These are phyloP conservation scores for Phytophthora tubulina DNA, from an alignment of 352 stramenopile species.

Conservation along the genomic window DNA sequence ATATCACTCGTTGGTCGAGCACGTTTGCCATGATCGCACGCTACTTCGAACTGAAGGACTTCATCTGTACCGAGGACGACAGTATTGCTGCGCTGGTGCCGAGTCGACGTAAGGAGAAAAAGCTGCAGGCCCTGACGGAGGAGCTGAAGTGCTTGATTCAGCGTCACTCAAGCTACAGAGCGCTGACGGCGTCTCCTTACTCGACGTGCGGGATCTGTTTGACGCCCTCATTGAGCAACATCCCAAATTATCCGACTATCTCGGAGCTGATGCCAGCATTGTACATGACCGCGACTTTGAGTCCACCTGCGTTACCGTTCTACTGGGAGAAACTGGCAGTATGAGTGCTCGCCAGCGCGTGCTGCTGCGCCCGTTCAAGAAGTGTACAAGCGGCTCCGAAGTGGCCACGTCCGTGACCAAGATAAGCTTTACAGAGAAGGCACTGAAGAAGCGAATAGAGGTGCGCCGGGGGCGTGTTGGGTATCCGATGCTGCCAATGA, in stretches of 20 bases:
- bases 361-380: background rate
- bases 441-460: background rate
- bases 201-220: slow-evolving; percentile 2
- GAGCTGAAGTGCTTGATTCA: background rate
- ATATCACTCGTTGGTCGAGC: background rate
- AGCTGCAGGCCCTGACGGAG: background rate
- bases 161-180: slow-evolving; percentile 6
- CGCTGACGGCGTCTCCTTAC: background rate
- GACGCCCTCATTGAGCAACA: background rate
- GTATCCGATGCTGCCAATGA: background rate
- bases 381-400: background rate
- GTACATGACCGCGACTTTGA: background rate
- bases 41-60: background rate
- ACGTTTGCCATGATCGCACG: slow-evolving; percentile 2
- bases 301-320: background rate
- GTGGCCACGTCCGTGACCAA: background rate
- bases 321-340: background rate
- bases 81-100: slow-evolving; percentile 1
- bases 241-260: background rate
- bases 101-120: background rate
- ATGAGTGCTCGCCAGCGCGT: background rate
- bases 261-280: background rate
- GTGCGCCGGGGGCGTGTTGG: background rate
- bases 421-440: background rate
- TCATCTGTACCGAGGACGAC: background rate